Evolutionary conservation across 2,329 filamentous ascomycete species (phyloP), one percentile per base, ranked within the genome.

Genomic region (Microdochium trichocladiopsis): DNA sequence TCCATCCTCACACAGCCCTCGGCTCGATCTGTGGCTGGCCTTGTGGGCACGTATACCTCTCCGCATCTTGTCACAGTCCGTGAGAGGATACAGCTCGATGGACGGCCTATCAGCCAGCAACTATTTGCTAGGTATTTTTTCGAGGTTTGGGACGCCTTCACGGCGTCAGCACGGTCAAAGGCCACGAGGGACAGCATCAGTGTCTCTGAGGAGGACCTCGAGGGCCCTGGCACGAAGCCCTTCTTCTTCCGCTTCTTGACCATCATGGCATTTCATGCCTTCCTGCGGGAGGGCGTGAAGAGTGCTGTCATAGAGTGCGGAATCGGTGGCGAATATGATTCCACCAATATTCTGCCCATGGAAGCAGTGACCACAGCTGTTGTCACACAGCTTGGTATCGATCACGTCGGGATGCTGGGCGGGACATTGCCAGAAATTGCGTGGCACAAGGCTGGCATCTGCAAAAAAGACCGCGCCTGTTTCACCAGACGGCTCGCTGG

Each of bases 191-290:
- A 45, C 12, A 18, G 18, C 6, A 53, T 55, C 2, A n/a, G 43
- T 31, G 50, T 47, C 37, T 49, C 41, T 47, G 50, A 53, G 16
- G 36, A 47, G 25, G 45, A 49, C 28, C 25, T 33, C 24, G n/a
- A 41, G 33, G 80, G 82, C 0, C 76, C 84, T 0, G 70, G 68
- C 1, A 81, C 82, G 2, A 95, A 95, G 66, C 94, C 94, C 0
- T 88, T 91, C 50, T 97, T 95, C 69, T 97, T 97, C 68, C 86
- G 93, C 25, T 96, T 89, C 64, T 68, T 99, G 63, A 96, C 93
- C 0, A 76, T 99, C 36, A 80, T 96, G 72, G 92, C 92, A 1
- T 82, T 95, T 61, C 91, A 95, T 62, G 79, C 86, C 2, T 99
- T 95, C 60, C 63, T 95, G 24, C 69, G 77, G 48, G 87, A 94